Percentiles rank a stretch among this genome's conserved stretches.
Conservation (phyloP, 495 filamentous ascomycete genomes). For the Trypethelium eluteriae region DNA sequence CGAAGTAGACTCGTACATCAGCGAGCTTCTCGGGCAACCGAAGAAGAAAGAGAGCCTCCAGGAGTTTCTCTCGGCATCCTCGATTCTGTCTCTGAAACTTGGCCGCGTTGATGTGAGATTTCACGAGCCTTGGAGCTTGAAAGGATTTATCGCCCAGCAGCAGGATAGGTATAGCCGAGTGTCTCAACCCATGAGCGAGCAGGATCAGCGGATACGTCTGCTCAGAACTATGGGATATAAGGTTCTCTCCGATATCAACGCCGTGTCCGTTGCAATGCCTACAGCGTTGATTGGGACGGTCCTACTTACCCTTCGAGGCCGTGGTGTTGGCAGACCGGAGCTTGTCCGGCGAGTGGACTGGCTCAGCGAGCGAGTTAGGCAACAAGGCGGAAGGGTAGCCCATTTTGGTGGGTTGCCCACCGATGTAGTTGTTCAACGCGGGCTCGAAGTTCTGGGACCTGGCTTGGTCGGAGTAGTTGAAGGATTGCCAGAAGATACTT, state of each 20-base stretch:
- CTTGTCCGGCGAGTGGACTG: slow-evolving; percentile 82
- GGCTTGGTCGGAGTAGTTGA: slow-evolving; percentile 73
- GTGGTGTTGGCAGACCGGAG: slow-evolving; percentile 82
- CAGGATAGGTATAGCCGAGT: slow-evolving; percentile 40
- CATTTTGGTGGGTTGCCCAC: slow-evolving; percentile 80
- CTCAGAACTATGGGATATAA: slow-evolving; percentile 81
- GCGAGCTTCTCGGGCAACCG: slow-evolving; percentile 83
- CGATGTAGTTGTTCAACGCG: slow-evolving; percentile 74
- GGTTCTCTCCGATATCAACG: slow-evolving; percentile 88
- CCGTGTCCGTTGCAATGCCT: slow-evolving; percentile 94
- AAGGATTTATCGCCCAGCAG: slow-evolving; percentile 70
- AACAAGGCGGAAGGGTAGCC: slow-evolving; percentile 82
- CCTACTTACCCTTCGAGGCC: slow-evolving; percentile 79
- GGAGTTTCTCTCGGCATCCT: slow-evolving; percentile 81
- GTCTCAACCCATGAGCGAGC: slow-evolving; percentile 34
- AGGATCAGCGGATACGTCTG: slow-evolving; percentile 46
- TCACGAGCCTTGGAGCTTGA: slow-evolving; percentile 87
- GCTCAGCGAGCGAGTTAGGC: slow-evolving; percentile 73
- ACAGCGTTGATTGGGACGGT: slow-evolving; percentile 92
- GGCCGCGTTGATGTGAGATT: slow-evolving; percentile 93
- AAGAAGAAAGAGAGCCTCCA: slow-evolving; percentile 90
- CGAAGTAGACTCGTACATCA: slow-evolving; percentile 93
- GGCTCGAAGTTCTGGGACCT: slow-evolving; percentile 81
- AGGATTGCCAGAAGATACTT: slow-evolving; percentile 78
- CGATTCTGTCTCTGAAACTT: slow-evolving; percentile 76